Conservation (phyloP, 1,139 yeast species). For the Yamadazyma atlantica region DNA sequence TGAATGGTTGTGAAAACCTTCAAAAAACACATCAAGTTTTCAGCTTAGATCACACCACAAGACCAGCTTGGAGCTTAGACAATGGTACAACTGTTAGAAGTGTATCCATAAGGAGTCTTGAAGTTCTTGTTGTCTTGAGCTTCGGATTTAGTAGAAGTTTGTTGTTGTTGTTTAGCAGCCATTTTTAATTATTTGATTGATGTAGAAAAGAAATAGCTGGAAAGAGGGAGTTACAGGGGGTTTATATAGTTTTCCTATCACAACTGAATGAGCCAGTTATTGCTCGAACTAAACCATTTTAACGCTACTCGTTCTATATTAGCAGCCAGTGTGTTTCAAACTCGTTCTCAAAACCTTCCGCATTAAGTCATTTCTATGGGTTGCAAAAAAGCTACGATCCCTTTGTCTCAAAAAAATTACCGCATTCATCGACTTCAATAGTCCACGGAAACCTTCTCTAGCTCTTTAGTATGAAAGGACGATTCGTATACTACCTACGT, state of each 20-base stretch:
- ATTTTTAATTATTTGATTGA: slow-evolving; percentile 6
- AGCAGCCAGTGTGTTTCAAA: no score
- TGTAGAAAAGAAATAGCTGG: not conserved
- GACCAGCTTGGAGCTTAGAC: slow-evolving; percentile 6
- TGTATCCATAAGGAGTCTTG: slow-evolving; percentile 6
- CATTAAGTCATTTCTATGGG: not conserved
- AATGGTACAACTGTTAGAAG: slow-evolving; percentile 12
- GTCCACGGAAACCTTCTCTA: not conserved
- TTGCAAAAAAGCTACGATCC: not conserved
- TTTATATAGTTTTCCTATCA: slow-evolving; percentile 5
- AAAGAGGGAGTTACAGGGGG: not conserved
- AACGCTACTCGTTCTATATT: no score
- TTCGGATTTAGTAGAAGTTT: slow-evolving; percentile 10
- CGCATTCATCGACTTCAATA: slow-evolving; percentile 1
- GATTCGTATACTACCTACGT: not conserved
- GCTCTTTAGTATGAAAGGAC: not conserved
- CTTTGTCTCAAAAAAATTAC: slow-evolving; percentile 1
- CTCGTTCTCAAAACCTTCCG: not conserved
- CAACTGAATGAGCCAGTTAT: no score
- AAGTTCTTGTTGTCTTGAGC: slow-evolving; percentile 12
- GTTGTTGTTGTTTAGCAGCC: slow-evolving; percentile 15
- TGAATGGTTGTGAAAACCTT: not conserved
- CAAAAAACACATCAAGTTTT: not conserved
- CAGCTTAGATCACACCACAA: not conserved
- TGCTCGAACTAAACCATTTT: not conserved